Percentiles rank a stretch among this genome's conserved stretches.
Evolutionary conservation across 2,329 filamentous ascomycete genomes (phyloP).

Genomic region (Epichloe baconii): DNA sequence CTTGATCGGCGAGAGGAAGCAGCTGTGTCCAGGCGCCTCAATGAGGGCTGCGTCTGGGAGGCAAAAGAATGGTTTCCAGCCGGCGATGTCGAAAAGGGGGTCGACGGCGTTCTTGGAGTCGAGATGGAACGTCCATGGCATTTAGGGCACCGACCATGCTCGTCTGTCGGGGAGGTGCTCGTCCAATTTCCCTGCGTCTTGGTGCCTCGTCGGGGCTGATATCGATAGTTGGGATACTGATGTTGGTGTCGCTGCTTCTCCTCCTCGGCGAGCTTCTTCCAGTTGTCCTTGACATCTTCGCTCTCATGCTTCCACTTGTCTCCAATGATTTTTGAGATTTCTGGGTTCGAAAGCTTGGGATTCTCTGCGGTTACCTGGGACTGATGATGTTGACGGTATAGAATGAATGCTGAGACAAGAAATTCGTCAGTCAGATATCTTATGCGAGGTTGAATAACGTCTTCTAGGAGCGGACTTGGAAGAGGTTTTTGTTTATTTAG

Average conservation of each 20-base stretch:
- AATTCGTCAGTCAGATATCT: conserved; percentile 12
- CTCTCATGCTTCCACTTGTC: conserved; percentile 76
- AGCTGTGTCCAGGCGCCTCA: conserved; percentile 13
- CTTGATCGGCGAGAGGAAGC: conserved; percentile 15
- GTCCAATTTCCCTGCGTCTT: conserved; percentile 19
- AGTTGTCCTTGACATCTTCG: conserved; percentile 63
- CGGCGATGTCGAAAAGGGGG: conserved; percentile 27
- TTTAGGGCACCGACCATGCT: conserved; percentile 50
- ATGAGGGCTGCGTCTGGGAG: conserved; percentile 11
- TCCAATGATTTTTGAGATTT: conserved; percentile 95
- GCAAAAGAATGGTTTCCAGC: conserved; percentile 13
- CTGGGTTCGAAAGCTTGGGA: conserved; percentile 84
- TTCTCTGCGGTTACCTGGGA: conserved; percentile 66
- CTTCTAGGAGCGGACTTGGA: neutral
- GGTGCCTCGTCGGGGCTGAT: conserved; percentile 64
- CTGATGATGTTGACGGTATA: conserved; percentile 91
- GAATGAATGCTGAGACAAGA: conserved; percentile 66
- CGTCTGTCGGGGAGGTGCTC: conserved; percentile 27
- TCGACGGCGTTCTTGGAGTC: conserved; percentile 46
- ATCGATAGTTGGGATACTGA: conserved; percentile 88
- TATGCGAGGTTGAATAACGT: neutral
- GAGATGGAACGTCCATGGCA: conserved; percentile 57
- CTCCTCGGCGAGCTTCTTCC: conserved; percentile 84
- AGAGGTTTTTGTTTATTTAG: neutral
- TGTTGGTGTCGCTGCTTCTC: conserved; percentile 82